phyloP scores from a whole-genome alignment of 2,329 filamentous ascomycete species.

The Scopulariopsis brevicaulis region DNA sequence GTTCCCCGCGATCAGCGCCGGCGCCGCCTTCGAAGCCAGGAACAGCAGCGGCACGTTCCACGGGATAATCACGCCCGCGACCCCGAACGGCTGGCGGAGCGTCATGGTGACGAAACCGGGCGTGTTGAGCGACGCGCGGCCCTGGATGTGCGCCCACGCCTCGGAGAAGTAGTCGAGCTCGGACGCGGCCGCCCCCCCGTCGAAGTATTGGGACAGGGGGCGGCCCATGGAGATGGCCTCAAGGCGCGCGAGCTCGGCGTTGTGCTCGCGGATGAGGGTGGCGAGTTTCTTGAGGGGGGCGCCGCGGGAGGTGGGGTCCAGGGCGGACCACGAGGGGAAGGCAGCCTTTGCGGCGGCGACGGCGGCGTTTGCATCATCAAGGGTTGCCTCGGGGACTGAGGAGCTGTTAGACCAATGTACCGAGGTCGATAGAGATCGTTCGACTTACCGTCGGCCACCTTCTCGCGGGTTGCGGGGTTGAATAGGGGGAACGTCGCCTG shows the following conservation, averaged over 20 bases:
- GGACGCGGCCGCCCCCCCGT: slow-evolving; percentile 60
- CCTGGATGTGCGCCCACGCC: slow-evolving; percentile 63
- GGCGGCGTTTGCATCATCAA: slow-evolving; percentile 32
- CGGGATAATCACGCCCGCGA: slow-evolving; percentile 73
- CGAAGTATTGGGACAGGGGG: slow-evolving; percentile 63
- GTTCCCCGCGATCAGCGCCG: slow-evolving; percentile 85
- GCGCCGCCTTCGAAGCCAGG: slow-evolving; percentile 59
- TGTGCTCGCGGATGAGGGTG: slow-evolving; percentile 53
- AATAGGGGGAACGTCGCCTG: slow-evolving; percentile 10
- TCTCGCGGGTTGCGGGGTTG: slow-evolving; percentile 13
- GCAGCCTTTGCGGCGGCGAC: slow-evolving; percentile 35
- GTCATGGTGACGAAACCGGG: slow-evolving; percentile 49
- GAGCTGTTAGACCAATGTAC: neutral
- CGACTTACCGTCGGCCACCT: slow-evolving; percentile 11
- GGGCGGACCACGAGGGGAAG: slow-evolving; percentile 30
- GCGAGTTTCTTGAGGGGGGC: slow-evolving; percentile 47
- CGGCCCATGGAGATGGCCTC: slow-evolving; percentile 68
- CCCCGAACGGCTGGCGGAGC: slow-evolving; percentile 70
- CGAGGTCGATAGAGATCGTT: neutral
- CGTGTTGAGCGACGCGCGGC: slow-evolving; percentile 60
- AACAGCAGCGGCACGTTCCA: slow-evolving; percentile 83
- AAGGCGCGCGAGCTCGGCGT: slow-evolving; percentile 53
- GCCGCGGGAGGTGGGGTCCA: slow-evolving; percentile 25
- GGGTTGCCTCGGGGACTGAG: slow-evolving; percentile 31
- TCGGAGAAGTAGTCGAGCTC: slow-evolving; percentile 78